Percentiles rank a stretch among this genome's conserved stretches.
phyloP scores from a whole-genome alignment of 1,139 yeast species.

The Diutina sp. region DNA sequence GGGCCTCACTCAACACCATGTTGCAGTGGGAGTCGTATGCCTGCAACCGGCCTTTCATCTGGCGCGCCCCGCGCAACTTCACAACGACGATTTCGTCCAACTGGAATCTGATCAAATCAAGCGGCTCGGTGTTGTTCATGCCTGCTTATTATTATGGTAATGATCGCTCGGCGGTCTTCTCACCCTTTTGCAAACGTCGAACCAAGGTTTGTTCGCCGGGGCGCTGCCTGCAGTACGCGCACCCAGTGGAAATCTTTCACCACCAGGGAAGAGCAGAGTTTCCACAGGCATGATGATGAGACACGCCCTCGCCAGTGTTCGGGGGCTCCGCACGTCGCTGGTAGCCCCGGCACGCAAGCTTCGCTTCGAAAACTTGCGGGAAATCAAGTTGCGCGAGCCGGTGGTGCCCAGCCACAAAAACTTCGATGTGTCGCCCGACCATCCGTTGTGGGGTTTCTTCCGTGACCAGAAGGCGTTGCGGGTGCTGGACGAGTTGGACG shows the following conservation, averaged over 20 bases:
- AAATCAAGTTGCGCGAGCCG: conserved; percentile 57
- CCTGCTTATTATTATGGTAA: too few relatives aligned
- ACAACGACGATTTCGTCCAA: conserved; percentile 81
- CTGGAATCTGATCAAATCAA: conserved; percentile 77
- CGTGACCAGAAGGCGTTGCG: conserved; percentile 42
- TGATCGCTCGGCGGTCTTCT: not conserved
- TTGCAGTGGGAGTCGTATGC: conserved; percentile 97
- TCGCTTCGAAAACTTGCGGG: conserved; percentile 15
- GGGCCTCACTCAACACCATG: conserved; percentile 87
- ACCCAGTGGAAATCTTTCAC: not conserved
- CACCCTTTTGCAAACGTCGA: not conserved
- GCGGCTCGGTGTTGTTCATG: conserved; percentile 30
- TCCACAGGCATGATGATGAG: not conserved
- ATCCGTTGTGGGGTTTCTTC: conserved; percentile 94
- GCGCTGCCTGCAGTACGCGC: not conserved
- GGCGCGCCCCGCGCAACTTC: conserved; percentile 93
- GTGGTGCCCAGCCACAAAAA: conserved; percentile 71
- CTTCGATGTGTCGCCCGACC: conserved; percentile 65
- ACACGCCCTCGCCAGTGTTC: not conserved
- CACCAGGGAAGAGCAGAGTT: not conserved
- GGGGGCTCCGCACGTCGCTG: not conserved
- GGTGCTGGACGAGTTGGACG: conserved; percentile 40
- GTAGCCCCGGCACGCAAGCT: conserved; percentile 6
- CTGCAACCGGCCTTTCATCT: conserved; percentile 79
- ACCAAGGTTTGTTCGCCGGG: not conserved